Evolutionary conservation across 352 stramenopile species (phyloP).

Genomic region (Pythium vanterpoolii): DNA sequence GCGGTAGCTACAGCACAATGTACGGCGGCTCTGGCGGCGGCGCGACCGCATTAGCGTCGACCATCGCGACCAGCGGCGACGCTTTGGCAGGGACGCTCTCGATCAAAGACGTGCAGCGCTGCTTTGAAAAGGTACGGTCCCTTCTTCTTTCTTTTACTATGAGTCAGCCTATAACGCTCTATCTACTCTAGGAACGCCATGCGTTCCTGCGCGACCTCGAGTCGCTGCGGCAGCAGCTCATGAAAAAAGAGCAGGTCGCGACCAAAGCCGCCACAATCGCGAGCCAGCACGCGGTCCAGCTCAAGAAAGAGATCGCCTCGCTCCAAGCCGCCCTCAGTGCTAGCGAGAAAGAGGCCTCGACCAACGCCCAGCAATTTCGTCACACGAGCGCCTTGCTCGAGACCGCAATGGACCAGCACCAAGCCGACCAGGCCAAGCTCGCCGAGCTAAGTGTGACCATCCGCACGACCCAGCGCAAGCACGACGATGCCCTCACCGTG

Average conservation of each 20-base stretch:
- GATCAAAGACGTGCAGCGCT: constrained; percentile 71
- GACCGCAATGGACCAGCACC: constrained; percentile 68
- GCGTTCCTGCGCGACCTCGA: constrained; percentile 69
- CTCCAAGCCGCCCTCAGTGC: constrained; percentile 39
- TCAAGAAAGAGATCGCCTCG: constrained; percentile 75
- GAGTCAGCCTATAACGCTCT: background rate
- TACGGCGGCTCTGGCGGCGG: constrained; percentile 6
- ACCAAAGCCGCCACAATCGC: constrained; percentile 42
- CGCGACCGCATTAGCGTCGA: background rate
- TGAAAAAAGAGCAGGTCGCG: constrained; percentile 69
- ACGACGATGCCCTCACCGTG: constrained; percentile 55
- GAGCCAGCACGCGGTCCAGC: constrained; percentile 63
- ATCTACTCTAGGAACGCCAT: constrained; percentile 39
- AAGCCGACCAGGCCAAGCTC: constrained; percentile 59
- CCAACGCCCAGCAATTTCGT: constrained; percentile 49
- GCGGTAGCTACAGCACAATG: constrained; percentile 13
- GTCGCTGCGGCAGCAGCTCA: constrained; percentile 62
- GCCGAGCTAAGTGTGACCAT: constrained; percentile 46
- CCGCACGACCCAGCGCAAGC: constrained; percentile 56
- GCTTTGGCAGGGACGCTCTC: constrained; percentile 32
- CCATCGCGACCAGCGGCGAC: background rate
- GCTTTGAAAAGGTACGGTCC: constrained; percentile 53
- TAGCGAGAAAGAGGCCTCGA: constrained; percentile 44
- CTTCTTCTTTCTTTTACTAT: background rate
- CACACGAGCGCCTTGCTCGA: constrained; percentile 75